Base-by-base conservation (phyloP, 2,329 filamentous ascomycete species). In the Colletotrichum sansevieriae region DNA sequence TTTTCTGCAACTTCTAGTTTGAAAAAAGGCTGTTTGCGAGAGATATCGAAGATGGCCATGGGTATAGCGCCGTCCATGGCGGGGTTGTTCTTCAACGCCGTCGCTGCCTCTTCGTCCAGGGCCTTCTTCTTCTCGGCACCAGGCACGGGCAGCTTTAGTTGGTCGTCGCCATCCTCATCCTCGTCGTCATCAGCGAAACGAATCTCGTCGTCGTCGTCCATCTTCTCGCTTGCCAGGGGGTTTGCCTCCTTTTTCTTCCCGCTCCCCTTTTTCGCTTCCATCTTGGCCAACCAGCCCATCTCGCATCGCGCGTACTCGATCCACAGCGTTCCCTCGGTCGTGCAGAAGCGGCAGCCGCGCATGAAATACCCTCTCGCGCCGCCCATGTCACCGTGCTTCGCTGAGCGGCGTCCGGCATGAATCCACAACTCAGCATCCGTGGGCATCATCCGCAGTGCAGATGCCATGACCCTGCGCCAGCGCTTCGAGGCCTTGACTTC, bases 51-150 rank as follows among this genome's bases (percentile, higher is more conserved):
- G 55, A 99, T 93, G 44, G 95, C 94, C 64, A 94, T 87, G 2
- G 96, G 95, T 73, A 99, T 97, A 15, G 94, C 96, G n/a, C 96
- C 96, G 69, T 92, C 93, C 71, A 98, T 85, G 10, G 94, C 94
- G 4, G 95, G 94, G 55, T 94, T 95, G 65, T 88, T 89, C 75
- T 91, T 84, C 71, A 97, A 82, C 62, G 83, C 83, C 72, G 80
- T 76, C 4, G 80, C 78, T 1, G 81, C 80, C 63, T 84, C 78
- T 65, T 84, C 80, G 72, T 84, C 79, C 56, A 86, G 82, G 46
- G 85, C 85, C 77, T 76, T 85, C 81, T 71, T 83, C 77, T 76
- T 85, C 81, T 71, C 83, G 43, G 74, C 71, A 74, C 74, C 71
- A 74, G 79, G 76, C 51, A 88, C 82, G 1, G 83, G 85, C 39